Percentiles rank a stretch among this genome's conserved stretches.
These are phyloP conservation scores for Allomyces arbusculus DNA, from an alignment of 192 early-diverging fungal species.

Conservation along the genomic window DNA sequence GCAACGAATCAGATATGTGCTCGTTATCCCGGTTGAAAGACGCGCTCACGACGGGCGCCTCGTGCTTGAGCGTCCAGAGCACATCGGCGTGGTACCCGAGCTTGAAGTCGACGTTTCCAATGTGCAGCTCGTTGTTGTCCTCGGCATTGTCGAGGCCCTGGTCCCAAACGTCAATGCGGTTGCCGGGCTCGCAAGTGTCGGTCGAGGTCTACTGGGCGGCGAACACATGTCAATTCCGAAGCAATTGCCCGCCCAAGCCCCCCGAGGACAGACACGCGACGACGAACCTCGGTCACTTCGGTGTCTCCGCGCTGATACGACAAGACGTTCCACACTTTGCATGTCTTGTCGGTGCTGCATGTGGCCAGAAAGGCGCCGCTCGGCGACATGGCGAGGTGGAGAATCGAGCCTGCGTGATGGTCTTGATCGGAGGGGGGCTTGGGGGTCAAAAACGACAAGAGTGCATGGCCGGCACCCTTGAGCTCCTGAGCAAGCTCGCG, in stretches of 20 bases:
- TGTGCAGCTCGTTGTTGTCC: conserved; percentile 7
- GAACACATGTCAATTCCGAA: too few species aligned
- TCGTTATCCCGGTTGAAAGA: conserved; percentile 22
- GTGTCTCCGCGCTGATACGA: conserved; percentile 24
- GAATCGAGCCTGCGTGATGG: conserved; percentile 16
- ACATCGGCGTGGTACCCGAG: conserved; percentile 34
- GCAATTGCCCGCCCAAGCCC: too few species aligned
- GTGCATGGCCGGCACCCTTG: not conserved
- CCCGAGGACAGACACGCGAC: too few species aligned
- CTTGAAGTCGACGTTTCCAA: conserved; percentile 14
- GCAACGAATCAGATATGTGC: conserved; percentile 3
- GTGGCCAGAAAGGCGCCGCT: conserved; percentile 23
- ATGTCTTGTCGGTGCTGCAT: conserved; percentile 27
- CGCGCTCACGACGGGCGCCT: conserved; percentile 23
- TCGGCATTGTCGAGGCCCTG: conserved; percentile 15
- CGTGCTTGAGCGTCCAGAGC: conserved; percentile 28
- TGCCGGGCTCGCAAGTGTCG: conserved; percentile 6
- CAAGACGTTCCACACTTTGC: conserved; percentile 31
- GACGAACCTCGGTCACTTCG: conserved; percentile 14
- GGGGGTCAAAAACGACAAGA: not conserved
- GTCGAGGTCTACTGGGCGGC: too few species aligned
- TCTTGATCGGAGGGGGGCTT: not conserved
- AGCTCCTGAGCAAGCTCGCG: not conserved
- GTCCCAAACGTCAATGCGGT: conserved; percentile 18
- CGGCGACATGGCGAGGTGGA: conserved; percentile 17